Base-by-base conservation (phyloP, 352 stramenopile genomes). In the Phytopythium mirpurense region DNA sequence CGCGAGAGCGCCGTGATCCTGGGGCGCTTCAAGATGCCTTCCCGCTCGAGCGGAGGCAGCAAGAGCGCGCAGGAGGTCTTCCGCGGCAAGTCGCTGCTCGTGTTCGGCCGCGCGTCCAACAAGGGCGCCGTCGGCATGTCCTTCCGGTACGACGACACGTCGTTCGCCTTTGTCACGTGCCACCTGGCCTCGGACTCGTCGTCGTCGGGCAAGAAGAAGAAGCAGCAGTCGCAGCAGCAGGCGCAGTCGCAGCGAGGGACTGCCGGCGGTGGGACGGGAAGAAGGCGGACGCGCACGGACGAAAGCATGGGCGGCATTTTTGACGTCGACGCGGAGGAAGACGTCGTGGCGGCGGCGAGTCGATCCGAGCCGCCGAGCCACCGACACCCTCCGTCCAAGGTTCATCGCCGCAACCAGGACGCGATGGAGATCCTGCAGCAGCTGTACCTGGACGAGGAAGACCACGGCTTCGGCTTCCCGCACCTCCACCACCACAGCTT, bases 41-140 rank as follows among this genome's bases (percentile, higher is more conserved):
- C 74, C 12, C 65, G 67, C 37, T 59, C 83, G 19, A 73, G 68
- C 26, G 48, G 48, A 3, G 68, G 67, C 49, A 82, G 65, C 48
- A 88, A 88, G 49, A 74, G 76, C 41, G 65, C 69, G 2, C 74
- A 89, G 45, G 82, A 93, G 56, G 71, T 93, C 9, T 89, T 74
- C 60, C 69, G 81, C 3, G 83, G 83, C 38, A 89, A 90, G 52
- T 91, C 82, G 7, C 59, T 93, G 32, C 60, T 93, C 10, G 52
- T 93, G 0, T 87, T 94, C 32, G 80, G 81, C 1, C 78, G 82
- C 8, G 64, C 87, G 27, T 89, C 83, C 12, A 97, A 96, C 72
- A 97, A 97, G 69, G 89, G 89, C 43, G 85, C 84, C 3, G 88
- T 96, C 19, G 86, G 88, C 7, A 82, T 97, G 54, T 81, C 77